These are phyloP conservation scores for Tardiomyces depauwii DNA, from an alignment of 1,139 yeast species.

Conservation along the genomic window DNA sequence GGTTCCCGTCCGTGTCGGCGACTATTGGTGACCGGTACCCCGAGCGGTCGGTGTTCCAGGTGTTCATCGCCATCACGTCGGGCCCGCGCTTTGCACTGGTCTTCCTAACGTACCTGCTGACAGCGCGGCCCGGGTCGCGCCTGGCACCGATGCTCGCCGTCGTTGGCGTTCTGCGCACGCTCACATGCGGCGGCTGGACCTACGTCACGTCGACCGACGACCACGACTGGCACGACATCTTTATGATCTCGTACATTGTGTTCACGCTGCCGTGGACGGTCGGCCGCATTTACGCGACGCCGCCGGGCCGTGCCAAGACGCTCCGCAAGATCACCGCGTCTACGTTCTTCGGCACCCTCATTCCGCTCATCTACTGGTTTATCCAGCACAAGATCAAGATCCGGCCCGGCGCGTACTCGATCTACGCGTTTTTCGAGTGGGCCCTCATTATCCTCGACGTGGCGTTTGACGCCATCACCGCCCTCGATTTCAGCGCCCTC, in stretches of 20 bases:
- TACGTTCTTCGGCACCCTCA: constrained; percentile 55
- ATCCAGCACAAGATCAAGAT: constrained; percentile 87
- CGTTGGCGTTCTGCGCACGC: constrained; percentile 68
- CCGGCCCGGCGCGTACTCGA: constrained; percentile 87
- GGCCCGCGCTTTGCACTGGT: constrained; percentile 72
- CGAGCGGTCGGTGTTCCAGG: constrained; percentile 84
- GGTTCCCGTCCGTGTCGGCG: constrained; percentile 98
- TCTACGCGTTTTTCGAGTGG: constrained; percentile 95
- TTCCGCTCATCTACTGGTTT: constrained; percentile 81
- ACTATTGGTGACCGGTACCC: constrained; percentile 96
- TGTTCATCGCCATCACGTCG: constrained; percentile 42
- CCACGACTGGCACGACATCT: constrained; percentile 91
- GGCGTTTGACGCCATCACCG: constrained; percentile 72
- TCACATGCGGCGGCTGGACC: constrained; percentile 98
- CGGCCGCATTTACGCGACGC: constrained; percentile 46
- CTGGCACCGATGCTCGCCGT: constrained; percentile 36
- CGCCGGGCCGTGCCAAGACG: constrained; percentile 36
- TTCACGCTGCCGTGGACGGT: constrained; percentile 89
- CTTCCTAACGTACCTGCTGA: constrained; percentile 42
- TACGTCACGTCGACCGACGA: constrained; percentile 95
- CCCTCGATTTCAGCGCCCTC: constrained; percentile 52
- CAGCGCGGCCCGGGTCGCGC: constrained; percentile 28
- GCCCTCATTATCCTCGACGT: constrained; percentile 70
- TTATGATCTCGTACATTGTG: constrained; percentile 83
- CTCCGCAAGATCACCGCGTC: constrained; percentile 45